Percentiles rank a stretch among this genome's conserved stretches.
phyloP scores from a whole-genome alignment of 352 stramenopile genomes.

The Pythium scleroteichum region DNA sequence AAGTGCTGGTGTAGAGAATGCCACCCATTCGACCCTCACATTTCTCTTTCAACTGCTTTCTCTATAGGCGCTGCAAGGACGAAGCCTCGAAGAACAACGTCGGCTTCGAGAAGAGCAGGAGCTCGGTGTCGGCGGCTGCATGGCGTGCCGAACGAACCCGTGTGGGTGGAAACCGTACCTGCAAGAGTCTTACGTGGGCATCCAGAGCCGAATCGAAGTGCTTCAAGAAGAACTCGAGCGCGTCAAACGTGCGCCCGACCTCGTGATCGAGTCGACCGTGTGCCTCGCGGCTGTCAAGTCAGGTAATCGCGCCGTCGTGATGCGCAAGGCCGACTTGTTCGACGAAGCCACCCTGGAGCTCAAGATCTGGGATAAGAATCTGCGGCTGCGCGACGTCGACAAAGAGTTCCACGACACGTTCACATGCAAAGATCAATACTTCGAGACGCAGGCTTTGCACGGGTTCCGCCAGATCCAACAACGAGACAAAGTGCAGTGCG shows the following conservation, averaged over 20 bases:
- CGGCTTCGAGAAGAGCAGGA: constrained; percentile 63
- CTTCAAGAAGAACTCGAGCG: constrained; percentile 71
- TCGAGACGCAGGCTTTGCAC: constrained; percentile 91
- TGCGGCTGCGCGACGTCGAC: constrained; percentile 84
- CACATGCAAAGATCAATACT: constrained; percentile 69
- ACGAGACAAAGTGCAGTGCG: constrained; percentile 68
- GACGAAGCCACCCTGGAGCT: constrained; percentile 68
- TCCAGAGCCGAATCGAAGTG: constrained; percentile 59
- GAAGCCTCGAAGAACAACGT: constrained; percentile 66
- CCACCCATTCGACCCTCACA: background rate
- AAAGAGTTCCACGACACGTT: constrained; percentile 92
- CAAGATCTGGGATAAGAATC: constrained; percentile 68
- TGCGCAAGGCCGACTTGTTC: constrained; percentile 73
- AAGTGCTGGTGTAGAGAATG: background rate
- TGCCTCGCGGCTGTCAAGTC: constrained; percentile 70
- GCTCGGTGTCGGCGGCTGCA: constrained; percentile 73
- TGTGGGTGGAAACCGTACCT: constrained; percentile 70
- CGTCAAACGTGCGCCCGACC: constrained; percentile 58
- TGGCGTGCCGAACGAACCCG: constrained; percentile 76
- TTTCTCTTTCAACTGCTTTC: constrained; percentile 9
- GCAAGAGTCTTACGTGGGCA: constrained; percentile 46
- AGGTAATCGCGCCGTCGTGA: constrained; percentile 39
- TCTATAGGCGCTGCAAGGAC: constrained; percentile 38
- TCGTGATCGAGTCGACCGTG: constrained; percentile 50
- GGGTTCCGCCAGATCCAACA: constrained; percentile 89